These are phyloP conservation scores for Leptodermis oblonga DNA, from an alignment of 257 asterid genomes.

Conservation along the genomic window DNA sequence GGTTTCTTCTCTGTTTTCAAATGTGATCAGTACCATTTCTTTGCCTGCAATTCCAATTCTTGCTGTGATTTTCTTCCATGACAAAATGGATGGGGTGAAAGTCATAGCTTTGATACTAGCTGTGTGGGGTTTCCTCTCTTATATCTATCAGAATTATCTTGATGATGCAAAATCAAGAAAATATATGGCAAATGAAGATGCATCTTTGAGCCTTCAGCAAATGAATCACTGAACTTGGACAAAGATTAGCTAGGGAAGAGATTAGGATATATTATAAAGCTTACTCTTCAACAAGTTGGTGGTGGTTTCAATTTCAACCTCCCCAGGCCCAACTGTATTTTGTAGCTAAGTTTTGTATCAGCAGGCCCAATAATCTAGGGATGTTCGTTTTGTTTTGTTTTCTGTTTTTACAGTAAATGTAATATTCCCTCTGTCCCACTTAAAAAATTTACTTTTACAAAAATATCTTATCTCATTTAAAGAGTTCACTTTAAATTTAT, in stretches of 20 bases:
- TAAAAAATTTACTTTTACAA: no score
- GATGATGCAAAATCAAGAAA: slow-evolving; percentile 29
- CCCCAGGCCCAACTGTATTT: neutral
- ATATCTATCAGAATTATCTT: slow-evolving; percentile 36
- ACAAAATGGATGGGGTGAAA: slow-evolving; percentile 41
- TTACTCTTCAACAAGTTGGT: neutral
- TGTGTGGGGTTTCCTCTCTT: slow-evolving; percentile 40
- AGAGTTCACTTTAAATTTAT: no score
- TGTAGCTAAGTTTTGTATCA: no score
- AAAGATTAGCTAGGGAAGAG: neutral
- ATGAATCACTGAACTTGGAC: neutral
- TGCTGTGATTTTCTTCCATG: slow-evolving; percentile 37
- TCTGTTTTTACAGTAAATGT: no score
- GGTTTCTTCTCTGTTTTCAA: slow-evolving; percentile 36
- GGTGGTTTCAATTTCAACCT: neutral
- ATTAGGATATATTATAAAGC: neutral
- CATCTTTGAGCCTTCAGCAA: neutral
- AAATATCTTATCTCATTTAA: no score
- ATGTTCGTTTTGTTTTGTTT: no score
- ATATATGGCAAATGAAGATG: slow-evolving; percentile 4
- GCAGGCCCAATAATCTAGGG: no score
- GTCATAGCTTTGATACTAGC: slow-evolving; percentile 33
- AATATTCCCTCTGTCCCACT: no score
- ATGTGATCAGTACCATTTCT: slow-evolving; percentile 32
- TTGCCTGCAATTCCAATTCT: slow-evolving; percentile 31